These are phyloP conservation scores for Ogataea hybrid DNA, from an alignment of 1,139 yeast species.

Conservation along the genomic window DNA sequence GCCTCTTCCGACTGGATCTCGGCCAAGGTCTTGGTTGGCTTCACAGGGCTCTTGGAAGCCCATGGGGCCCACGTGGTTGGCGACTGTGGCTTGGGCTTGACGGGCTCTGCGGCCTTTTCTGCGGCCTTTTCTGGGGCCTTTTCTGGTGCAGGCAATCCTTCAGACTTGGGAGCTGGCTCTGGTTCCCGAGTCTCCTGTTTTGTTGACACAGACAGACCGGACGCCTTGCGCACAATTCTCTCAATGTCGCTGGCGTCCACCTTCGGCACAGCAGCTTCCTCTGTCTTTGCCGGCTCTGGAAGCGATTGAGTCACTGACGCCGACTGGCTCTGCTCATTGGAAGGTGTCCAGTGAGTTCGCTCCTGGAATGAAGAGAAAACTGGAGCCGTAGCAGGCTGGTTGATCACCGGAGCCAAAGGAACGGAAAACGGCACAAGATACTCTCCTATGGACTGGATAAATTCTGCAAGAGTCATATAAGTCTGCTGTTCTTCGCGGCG, in stretches of 20 bases:
- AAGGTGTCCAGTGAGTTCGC: no score
- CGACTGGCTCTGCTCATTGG: no score
- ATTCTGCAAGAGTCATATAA: conserved; percentile 44
- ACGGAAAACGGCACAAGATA: conserved; percentile 58
- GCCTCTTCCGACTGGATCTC: conserved; percentile 13
- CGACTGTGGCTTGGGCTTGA: conserved; percentile 2
- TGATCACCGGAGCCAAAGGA: conserved; percentile 42
- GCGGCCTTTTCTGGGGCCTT: background rate
- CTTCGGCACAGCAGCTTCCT: background rate
- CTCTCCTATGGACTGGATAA: conserved; percentile 48
- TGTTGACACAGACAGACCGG: background rate
- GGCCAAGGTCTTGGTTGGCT: conserved; percentile 51
- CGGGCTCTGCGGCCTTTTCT: conserved; percentile 1
- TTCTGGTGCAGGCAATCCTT: conserved; percentile 4
- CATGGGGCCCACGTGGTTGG: conserved; percentile 51
- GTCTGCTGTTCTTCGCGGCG: conserved; percentile 49
- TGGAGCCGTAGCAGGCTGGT: background rate
- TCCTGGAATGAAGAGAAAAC: background rate
- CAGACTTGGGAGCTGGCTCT: background rate
- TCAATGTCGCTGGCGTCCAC: background rate
- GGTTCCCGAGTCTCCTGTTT: background rate
- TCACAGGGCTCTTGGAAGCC: conserved; percentile 39
- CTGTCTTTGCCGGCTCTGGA: background rate
- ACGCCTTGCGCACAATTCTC: background rate
- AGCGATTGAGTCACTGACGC: background rate